Conservation (phyloP, 2,329 filamentous ascomycete species). For the Aspergillus sp. region DNA sequence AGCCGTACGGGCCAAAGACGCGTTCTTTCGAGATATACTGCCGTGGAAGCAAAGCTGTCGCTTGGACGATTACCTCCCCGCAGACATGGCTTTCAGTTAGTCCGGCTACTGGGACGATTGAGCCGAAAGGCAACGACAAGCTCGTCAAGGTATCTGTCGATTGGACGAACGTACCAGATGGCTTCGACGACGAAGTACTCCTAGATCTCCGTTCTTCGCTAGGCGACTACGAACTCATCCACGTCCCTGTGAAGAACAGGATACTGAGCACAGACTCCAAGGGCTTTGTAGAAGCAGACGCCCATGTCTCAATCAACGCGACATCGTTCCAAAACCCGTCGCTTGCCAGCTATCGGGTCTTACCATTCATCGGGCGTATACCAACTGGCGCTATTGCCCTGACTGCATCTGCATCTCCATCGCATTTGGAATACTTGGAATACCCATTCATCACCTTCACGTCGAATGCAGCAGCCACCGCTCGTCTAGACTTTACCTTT, state of each 20-base stretch:
- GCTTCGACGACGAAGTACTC: constrained; percentile 7
- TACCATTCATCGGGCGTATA: constrained; percentile 59
- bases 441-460: constrained; percentile 65
- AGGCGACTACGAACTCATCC: constrained; percentile 39
- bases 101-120: constrained; percentile 51
- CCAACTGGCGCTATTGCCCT: constrained; percentile 58
- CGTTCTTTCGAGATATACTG: constrained; percentile 66
- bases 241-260: constrained; percentile 56
- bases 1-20: constrained; percentile 55
- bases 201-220: constrained; percentile 25
- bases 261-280: constrained; percentile 53
- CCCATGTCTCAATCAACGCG: constrained; percentile 37
- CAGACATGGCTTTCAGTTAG: constrained; percentile 52
- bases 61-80: constrained; percentile 19
- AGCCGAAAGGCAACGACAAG: constrained; percentile 46
- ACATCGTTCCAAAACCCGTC: constrained; percentile 18
- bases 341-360: constrained; percentile 50
- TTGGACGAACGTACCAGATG: constrained; percentile 50
- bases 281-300: constrained; percentile 64
- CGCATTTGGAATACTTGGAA: constrained; percentile 54
- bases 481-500: constrained; percentile 42
- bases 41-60: constrained; percentile 45
- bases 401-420: constrained; percentile 49
- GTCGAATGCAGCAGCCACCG: constrained; percentile 40
- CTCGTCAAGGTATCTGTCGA: constrained; percentile 58